Conservation (phyloP, 345 rosid genomes). For the Corymbia maculata region DNA sequence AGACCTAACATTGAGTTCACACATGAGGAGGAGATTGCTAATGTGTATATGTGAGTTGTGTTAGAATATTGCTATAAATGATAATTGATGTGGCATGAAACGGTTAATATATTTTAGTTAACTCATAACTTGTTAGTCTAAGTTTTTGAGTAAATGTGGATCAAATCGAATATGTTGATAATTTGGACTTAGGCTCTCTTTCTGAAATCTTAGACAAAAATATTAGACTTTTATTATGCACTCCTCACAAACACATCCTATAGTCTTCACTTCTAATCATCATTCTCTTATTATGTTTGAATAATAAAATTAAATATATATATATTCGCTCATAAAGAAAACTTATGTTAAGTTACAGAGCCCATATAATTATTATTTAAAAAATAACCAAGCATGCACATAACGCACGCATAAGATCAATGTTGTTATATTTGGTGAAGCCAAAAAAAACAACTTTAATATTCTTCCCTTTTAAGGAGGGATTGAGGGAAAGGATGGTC, state of each 20-base stretch:
- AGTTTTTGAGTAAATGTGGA: too few relatives aligned
- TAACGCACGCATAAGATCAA: not conserved
- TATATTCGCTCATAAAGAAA: not conserved
- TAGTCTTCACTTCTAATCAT: not conserved
- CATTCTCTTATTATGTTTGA: not conserved
- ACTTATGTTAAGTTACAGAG: not conserved
- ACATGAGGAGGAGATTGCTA: rapidly evolving
- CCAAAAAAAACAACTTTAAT: not conserved
- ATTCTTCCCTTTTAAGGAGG: too few relatives aligned
- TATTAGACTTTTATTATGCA: too few relatives aligned
- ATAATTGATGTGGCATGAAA: rapidly evolving
- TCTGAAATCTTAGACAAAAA: too few relatives aligned
- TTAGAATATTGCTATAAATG: not conserved
- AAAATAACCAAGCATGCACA: not conserved
- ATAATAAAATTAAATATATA: not conserved
- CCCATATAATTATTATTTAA: too few relatives aligned
- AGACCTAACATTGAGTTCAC: too few relatives aligned
- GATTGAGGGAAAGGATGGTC: too few relatives aligned
- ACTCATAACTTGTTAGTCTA: too few relatives aligned
- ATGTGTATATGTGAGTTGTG: too few relatives aligned
- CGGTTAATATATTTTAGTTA: too few relatives aligned
- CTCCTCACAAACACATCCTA: too few relatives aligned
- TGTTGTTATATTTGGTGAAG: not conserved
- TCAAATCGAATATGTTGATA: too few relatives aligned
- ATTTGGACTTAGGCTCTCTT: not conserved